Evolutionary conservation across 176 grass and related monocot genomes (phyloP).

Genomic region (Ensete glaucum): DNA sequence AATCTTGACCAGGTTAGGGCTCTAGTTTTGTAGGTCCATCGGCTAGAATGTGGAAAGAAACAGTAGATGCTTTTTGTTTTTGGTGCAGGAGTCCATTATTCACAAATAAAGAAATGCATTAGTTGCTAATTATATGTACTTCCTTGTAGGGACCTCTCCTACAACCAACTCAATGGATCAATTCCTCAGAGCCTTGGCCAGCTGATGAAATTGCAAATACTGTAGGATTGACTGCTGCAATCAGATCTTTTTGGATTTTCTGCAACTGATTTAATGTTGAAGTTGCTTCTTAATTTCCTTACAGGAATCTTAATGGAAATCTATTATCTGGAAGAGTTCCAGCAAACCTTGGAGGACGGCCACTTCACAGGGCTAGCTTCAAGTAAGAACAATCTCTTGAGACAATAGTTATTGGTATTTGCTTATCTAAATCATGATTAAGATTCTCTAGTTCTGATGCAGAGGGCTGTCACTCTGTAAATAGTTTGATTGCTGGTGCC

Average conservation of each 20-base stretch:
- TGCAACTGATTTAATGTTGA: background rate
- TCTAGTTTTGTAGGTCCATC: background rate
- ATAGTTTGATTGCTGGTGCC: background rate
- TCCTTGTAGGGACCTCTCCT: constrained; percentile 76
- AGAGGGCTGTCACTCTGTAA: background rate
- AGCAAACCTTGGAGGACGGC: constrained; percentile 75
- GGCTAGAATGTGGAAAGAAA: background rate
- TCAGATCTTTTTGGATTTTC: background rate
- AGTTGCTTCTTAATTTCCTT: constrained; percentile 10
- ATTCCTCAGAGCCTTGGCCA: constrained; percentile 84
- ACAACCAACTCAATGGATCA: constrained; percentile 83
- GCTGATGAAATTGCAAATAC: constrained; percentile 48
- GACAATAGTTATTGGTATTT: background rate
- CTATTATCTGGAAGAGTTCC: constrained; percentile 83
- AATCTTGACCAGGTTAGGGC: too few species aligned
- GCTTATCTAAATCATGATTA: background rate
- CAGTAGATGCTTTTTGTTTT: background rate
- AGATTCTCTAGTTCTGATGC: background rate
- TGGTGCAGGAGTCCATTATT: background rate
- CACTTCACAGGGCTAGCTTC: constrained; percentile 91
- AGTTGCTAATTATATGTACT: background rate
- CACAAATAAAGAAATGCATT: background rate
- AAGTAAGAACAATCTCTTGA: constrained; percentile 41
- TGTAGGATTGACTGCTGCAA: constrained; percentile 43
- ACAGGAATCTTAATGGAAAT: constrained; percentile 95